A percentile compares a stretch with the other conserved stretches of the same genome.
Evolutionary conservation across 768 basidiomycete genomes (phyloP).

Genomic region (Amanita inopinata): DNA sequence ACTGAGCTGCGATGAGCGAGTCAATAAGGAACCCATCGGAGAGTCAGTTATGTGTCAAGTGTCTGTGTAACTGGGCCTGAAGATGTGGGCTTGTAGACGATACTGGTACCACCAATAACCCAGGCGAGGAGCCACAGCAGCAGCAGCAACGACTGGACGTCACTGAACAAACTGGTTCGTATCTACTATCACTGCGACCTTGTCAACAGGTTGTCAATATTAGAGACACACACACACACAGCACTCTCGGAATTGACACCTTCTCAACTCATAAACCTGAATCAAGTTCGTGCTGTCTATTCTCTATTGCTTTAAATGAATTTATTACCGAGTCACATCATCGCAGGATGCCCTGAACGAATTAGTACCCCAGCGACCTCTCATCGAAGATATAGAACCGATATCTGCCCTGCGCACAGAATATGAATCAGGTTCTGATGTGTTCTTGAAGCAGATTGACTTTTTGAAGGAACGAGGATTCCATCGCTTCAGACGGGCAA

Average conservation of each 20-base stretch:
- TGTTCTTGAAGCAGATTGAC: slow-evolving; percentile 69
- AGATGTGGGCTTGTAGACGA: not conserved
- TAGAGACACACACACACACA: not conserved
- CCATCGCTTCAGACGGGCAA: slow-evolving; percentile 54
- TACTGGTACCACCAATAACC: not conserved
- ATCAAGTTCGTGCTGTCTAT: slow-evolving; percentile 12
- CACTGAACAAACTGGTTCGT: not conserved
- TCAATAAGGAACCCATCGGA: no score
- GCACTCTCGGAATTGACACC: slow-evolving; percentile 9
- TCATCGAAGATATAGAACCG: slow-evolving; percentile 44
- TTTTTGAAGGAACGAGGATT: slow-evolving; percentile 57
- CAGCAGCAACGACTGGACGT: not conserved
- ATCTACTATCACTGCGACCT: not conserved
- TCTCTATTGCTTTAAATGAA: no score
- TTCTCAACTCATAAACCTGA: slow-evolving; percentile 15
- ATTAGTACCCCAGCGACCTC: slow-evolving; percentile 31
- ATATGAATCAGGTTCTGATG: slow-evolving; percentile 49
- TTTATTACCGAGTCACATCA: not conserved
- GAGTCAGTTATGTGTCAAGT: no score
- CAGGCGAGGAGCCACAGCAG: not conserved
- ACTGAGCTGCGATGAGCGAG: no score
- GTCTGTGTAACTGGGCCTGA: no score
- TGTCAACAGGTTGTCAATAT: not conserved
- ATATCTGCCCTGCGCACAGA: slow-evolving; percentile 51
- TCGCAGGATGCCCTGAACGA: slow-evolving; percentile 20